phyloP scores from a whole-genome alignment of 805 yeast species.

The Sugiyamaella marilandica region DNA sequence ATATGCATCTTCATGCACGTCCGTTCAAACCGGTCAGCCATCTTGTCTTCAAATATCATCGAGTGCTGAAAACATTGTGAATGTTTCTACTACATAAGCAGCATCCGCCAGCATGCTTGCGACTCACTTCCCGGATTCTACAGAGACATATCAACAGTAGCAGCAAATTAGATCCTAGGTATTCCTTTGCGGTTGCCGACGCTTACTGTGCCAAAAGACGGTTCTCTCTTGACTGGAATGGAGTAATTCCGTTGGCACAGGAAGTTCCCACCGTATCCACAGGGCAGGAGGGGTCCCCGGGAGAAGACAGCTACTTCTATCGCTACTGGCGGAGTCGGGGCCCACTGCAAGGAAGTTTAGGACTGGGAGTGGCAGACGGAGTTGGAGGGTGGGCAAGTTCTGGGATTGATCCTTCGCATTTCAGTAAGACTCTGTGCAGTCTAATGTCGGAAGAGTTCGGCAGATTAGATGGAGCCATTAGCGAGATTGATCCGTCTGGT shows the following conservation, averaged over 20 bases:
- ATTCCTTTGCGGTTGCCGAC: slow-evolving; percentile 13
- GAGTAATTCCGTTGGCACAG: background rate
- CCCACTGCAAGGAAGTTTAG: slow-evolving; percentile 16
- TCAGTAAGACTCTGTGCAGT: slow-evolving; percentile 71
- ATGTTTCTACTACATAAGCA: no score
- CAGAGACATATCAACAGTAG: slow-evolving; percentile 2
- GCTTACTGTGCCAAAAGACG: slow-evolving; percentile 15
- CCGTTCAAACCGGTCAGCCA: no score
- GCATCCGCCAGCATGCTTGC: background rate
- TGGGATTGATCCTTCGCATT: slow-evolving; percentile 85
- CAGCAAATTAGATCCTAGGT: slow-evolving; percentile 1
- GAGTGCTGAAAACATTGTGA: no score
- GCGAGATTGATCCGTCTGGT: background rate
- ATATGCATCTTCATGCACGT: no score
- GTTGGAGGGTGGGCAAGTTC: slow-evolving; percentile 97
- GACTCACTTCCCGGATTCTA: background rate
- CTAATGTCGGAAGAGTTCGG: slow-evolving; percentile 43
- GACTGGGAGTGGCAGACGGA: slow-evolving; percentile 63
- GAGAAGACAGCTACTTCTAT: slow-evolving; percentile 7
- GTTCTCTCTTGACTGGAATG: slow-evolving; percentile 2
- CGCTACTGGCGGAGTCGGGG: slow-evolving; percentile 3
- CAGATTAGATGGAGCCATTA: slow-evolving; percentile 9
- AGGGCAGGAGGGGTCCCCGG: background rate
- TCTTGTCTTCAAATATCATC: no score
- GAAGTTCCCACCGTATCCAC: background rate